These are phyloP conservation scores for Auricularia cornea DNA, from an alignment of 768 basidiomycete genomes.

Conservation along the genomic window DNA sequence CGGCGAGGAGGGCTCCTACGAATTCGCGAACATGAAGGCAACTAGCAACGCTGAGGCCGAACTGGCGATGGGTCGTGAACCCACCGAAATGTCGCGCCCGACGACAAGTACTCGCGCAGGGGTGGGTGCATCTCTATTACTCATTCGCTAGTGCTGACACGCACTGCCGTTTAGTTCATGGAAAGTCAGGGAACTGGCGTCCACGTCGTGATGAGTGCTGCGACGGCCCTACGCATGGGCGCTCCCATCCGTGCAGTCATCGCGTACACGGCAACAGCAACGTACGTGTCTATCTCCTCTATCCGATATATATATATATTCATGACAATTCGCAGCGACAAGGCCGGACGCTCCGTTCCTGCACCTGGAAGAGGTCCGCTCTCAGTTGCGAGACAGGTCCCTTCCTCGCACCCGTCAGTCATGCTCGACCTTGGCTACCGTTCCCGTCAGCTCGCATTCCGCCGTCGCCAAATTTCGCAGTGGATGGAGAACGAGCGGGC, in stretches of 20 bases:
- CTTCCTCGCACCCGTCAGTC: constrained; percentile 67
- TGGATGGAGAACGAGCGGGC: constrained; percentile 89
- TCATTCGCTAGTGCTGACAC: background rate
- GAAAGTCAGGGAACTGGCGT: constrained; percentile 95
- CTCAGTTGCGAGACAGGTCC: constrained; percentile 77
- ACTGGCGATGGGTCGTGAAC: constrained; percentile 98
- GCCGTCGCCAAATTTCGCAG: constrained; percentile 87
- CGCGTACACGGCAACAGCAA: constrained; percentile 93
- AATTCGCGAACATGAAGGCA: constrained; percentile 99
- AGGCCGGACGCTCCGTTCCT: constrained; percentile 95
- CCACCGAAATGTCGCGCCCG: constrained; percentile 97
- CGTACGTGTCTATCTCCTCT: constrained; percentile 45
- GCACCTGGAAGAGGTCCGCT: constrained; percentile 94
- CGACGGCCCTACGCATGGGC: constrained; percentile 91
- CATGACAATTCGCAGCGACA: constrained; percentile 56
- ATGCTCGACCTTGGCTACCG: constrained; percentile 84
- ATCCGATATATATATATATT: constrained; percentile 2
- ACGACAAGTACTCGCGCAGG: constrained; percentile 94
- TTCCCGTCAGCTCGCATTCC: constrained; percentile 89
- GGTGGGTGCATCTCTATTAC: constrained; percentile 34
- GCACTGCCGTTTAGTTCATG: constrained; percentile 58
- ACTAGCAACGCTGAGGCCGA: constrained; percentile 96
- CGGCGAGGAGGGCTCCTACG: constrained; percentile 95
- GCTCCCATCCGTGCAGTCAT: constrained; percentile 89
- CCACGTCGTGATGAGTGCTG: constrained; percentile 94